Base-by-base conservation (phyloP, 345 rosid species). In the Turritis glabra region DNA sequence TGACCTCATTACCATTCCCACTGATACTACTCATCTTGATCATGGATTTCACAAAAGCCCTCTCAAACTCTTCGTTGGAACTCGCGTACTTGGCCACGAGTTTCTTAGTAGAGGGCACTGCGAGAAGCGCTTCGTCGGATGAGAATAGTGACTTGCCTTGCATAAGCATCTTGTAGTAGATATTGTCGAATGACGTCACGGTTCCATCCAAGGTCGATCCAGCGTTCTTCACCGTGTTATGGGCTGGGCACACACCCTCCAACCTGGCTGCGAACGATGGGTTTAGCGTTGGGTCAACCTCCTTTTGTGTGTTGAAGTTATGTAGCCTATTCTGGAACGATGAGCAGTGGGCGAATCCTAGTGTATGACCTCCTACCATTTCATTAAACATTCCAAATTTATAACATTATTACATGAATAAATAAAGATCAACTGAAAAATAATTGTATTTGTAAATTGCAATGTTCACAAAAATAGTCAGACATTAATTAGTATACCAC, bases 271-370 rank as follows among this genome's bases (percentile, higher is more conserved):
- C 93, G 51, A 88, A 89, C 1, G 92, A 83, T 5, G 91, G 89
- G 67, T 72, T 84, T 81, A 91, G 4, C 1, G 92, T 72, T 7
- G 97, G 96, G 47, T 91, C 98, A 1, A 89, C 33, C 76, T 88
- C 83, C 0, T 68, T 54, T 15, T 76, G 80, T 27, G 86, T 43
- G 32, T 80, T 82, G 91, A 93, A 93, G 64, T 78, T 91, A 85
- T 87, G 91, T 71, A 94, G 87, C 78, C 97, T 84, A 81, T 84
- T 85, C 65, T 86, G 88, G 77, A 94, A 94, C 0, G 97, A 91
- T 21, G 91, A 94, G 72, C 98, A 91, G 69, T 91, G 97, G 0
- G 98, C 74, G 55, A 94, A 94, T 43, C 98, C 97, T 8, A 94
- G 86, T 1, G 93, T 89, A 75, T 94, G 98, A 7, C 98, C 95